These are phyloP conservation scores for Evansstolkia leycettana DNA, from an alignment of 495 filamentous ascomycete species.

Conservation along the genomic window DNA sequence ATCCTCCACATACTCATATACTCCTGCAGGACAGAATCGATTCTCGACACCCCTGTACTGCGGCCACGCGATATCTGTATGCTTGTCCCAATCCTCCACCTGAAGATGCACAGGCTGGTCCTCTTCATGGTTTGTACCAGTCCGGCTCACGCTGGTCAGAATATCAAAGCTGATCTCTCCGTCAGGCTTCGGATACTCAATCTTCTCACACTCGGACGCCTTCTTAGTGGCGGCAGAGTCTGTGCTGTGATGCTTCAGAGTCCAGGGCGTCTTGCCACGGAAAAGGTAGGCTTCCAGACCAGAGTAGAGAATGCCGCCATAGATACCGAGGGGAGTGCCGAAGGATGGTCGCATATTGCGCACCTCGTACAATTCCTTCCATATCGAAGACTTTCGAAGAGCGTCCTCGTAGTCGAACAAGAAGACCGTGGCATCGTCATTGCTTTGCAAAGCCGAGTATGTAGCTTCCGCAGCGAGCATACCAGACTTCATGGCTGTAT, in stretches of 20 bases:
- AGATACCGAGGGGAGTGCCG: slow-evolving; percentile 69
- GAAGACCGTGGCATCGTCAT: slow-evolving; percentile 61
- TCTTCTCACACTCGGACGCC: slow-evolving; percentile 70
- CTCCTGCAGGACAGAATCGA: slow-evolving; percentile 96
- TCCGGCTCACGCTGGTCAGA: slow-evolving; percentile 82
- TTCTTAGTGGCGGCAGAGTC: slow-evolving; percentile 58
- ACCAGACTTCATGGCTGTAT: slow-evolving; percentile 93
- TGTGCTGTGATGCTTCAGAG: slow-evolving; percentile 66
- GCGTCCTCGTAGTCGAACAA: slow-evolving; percentile 89
- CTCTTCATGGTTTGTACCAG: slow-evolving; percentile 97
- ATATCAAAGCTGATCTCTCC: slow-evolving; percentile 92
- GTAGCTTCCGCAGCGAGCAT: slow-evolving; percentile 93
- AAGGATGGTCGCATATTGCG: slow-evolving; percentile 97
- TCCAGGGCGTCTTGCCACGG: slow-evolving; percentile 83
- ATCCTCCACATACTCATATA: slow-evolving; percentile 98
- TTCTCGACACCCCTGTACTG: slow-evolving; percentile 89
- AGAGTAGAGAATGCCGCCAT: slow-evolving; percentile 86
- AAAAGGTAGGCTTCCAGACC: slow-evolving; percentile 84
- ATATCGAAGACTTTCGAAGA: slow-evolving; percentile 77
- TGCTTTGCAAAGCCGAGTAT: slow-evolving; percentile 55
- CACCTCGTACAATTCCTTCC: slow-evolving; percentile 88
- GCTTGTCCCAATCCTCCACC: slow-evolving; percentile 87
- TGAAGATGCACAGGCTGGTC: slow-evolving; percentile 94
- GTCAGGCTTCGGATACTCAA: slow-evolving; percentile 95
- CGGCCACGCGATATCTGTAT: slow-evolving; percentile 72